Percentiles rank a stretch among this genome's conserved stretches.
Evolutionary conservation across 805 yeast genomes (phyloP).

Genomic region (Isabelozyma heimii): DNA sequence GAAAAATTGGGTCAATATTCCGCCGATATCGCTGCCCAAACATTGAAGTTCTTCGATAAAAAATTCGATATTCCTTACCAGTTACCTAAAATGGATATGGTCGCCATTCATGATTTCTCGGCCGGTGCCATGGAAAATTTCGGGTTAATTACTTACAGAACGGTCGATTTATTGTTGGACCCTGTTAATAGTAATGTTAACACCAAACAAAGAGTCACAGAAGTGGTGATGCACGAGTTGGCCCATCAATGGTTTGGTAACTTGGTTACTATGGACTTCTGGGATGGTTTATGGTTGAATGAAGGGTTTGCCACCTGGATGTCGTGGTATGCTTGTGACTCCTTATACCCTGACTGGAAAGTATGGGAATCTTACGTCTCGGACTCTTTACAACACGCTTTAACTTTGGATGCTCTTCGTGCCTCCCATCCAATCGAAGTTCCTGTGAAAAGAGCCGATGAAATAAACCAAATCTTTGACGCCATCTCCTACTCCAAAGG

Average conservation of each 20-base stretch:
- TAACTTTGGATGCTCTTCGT: slow-evolving; percentile 73
- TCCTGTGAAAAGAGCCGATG: slow-evolving; percentile 73
- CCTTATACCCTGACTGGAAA: slow-evolving; percentile 79
- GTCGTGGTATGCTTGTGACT: slow-evolving; percentile 81
- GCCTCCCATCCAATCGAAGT: slow-evolving; percentile 86
- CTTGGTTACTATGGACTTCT: slow-evolving; percentile 88
- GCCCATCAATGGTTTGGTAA: slow-evolving; percentile 94
- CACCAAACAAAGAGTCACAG: slow-evolving; percentile 73
- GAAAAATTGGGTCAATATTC: slow-evolving; percentile 70
- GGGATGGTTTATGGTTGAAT: slow-evolving; percentile 88
- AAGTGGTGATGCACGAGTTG: slow-evolving; percentile 84
- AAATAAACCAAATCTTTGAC: slow-evolving; percentile 81
- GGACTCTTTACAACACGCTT: slow-evolving; percentile 72
- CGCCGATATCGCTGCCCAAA: slow-evolving; percentile 71
- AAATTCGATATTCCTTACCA: slow-evolving; percentile 75
- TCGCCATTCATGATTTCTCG: slow-evolving; percentile 78
- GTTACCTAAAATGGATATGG: slow-evolving; percentile 77
- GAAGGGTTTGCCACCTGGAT: slow-evolving; percentile 92
- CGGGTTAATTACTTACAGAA: slow-evolving; percentile 77
- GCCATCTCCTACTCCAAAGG: slow-evolving; percentile 84
- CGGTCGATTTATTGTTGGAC: slow-evolving; percentile 70
- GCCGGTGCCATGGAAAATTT: slow-evolving; percentile 93
- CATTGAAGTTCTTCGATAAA: slow-evolving; percentile 69
- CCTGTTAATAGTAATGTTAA: slow-evolving; percentile 64
- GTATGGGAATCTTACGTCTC: slow-evolving; percentile 84